A percentile compares a stretch with the other conserved stretches of the same genome.
Conservation (phyloP, 2,329 filamentous ascomycete genomes). For the Ophiostoma perfectum region DNA sequence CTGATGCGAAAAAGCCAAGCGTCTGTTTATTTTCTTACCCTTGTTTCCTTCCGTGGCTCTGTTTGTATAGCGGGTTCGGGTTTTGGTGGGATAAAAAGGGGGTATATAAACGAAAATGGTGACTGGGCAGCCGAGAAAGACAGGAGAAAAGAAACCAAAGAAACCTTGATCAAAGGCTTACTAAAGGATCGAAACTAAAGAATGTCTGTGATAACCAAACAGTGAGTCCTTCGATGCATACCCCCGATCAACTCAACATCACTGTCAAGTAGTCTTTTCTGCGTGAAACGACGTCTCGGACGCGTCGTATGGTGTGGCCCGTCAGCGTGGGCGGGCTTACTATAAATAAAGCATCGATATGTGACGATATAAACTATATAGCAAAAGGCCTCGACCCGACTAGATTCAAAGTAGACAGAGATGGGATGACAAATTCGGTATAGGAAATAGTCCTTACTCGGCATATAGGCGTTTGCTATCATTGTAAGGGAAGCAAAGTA, state of each 20-base stretch:
- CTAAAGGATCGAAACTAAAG: neutral
- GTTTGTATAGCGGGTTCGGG: constrained; percentile 7
- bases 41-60: constrained; percentile 1
- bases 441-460: neutral
- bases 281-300: neutral
- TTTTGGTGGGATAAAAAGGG: constrained; percentile 6
- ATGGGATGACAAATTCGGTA: neutral
- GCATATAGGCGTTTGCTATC: neutral
- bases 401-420: neutral
- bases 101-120: neutral
- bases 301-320: neutral
- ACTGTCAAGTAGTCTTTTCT: too few species aligned
- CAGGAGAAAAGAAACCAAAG: neutral
- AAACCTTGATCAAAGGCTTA: constrained; percentile 1
- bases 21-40: constrained; percentile 7
- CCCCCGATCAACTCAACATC: neutral
- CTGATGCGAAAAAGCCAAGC: constrained; percentile 5
- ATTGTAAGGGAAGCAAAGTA: neutral
- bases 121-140: constrained; percentile 1
- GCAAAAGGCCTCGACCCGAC: neutral
- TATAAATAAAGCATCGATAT: neutral
- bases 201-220: neutral
- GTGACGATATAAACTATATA: constrained; percentile 4
- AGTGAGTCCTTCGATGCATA: neutral
- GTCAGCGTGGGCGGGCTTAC: neutral